These are phyloP conservation scores for Thalassiosira livingstoniorum DNA, from an alignment of 352 stramenopile species.

Conservation along the genomic window DNA sequence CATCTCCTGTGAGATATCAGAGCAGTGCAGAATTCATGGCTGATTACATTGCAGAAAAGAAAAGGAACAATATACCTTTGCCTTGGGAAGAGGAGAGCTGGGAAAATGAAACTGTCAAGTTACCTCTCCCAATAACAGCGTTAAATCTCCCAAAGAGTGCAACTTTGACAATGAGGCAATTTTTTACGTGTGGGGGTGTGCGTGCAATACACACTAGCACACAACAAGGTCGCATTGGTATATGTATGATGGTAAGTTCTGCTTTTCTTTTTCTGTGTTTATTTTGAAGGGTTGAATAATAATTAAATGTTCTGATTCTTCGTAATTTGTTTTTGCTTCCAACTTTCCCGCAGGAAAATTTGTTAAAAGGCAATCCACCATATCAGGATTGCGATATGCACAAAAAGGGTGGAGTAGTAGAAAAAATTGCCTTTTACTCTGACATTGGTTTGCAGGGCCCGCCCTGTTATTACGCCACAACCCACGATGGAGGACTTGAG, in stretches of 20 bases:
- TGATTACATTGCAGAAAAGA: conserved; percentile 50
- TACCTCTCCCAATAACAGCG: conserved; percentile 56
- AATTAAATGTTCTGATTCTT: no score
- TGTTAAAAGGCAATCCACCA: conserved; percentile 33
- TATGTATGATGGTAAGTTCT: conserved; percentile 65
- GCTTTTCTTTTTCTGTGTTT: no score
- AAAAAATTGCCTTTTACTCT: conserved; percentile 47
- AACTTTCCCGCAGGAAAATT: no score
- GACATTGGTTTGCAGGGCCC: conserved; percentile 59
- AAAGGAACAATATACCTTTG: conserved; percentile 37
- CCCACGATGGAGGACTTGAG: conserved; percentile 61
- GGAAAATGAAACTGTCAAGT: conserved; percentile 22
- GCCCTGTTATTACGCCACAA: conserved; percentile 52
- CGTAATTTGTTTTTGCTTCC: no score
- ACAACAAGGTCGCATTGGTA: conserved; percentile 43
- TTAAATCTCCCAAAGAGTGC: conserved; percentile 63
- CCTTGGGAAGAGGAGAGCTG: conserved; percentile 48
- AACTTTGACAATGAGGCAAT: conserved; percentile 58
- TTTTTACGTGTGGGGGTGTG: conserved; percentile 58
- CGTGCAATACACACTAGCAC: conserved; percentile 48
- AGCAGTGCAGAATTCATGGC: conserved; percentile 57
- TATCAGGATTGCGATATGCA: conserved; percentile 50
- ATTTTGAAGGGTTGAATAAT: no score
- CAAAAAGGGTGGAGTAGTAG: conserved; percentile 12
- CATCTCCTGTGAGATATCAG: conserved; percentile 20